Evolutionary conservation across 805 yeast species (phyloP), one percentile per base, ranked within the genome.

Genomic region (Lipomyces lipofer): DNA sequence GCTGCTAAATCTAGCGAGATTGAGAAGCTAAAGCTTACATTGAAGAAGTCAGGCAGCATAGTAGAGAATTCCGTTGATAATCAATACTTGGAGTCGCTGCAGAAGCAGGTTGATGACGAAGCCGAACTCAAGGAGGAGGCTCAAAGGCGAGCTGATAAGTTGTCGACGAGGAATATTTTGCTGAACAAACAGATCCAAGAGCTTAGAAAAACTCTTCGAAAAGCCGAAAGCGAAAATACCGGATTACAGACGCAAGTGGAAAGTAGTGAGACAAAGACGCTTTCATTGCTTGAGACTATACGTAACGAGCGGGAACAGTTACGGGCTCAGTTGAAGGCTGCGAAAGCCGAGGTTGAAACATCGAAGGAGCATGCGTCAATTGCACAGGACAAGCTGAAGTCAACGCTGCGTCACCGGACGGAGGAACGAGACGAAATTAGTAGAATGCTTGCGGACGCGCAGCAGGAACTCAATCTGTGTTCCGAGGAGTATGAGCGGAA

Each of bases 111-210:
- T 2, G 45, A 50, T 13, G 52, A 47, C 15, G 60, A 58, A 40
- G 53, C 56, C 10, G 52, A 47, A 25, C 30, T 52, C 15, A 52
- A 53, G n/a, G 50, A 45, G 22, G 35, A 22, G 7, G 58, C 60
- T 4, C 43, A 55, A 36, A 42, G 39, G 28, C n/a, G 38, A 15
- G 56, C 59, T 5, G 61, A 55, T n/a, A 40, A 17, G 17, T 30
- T 56, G 8, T n/a, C 51, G 4, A 54, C 43, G 33, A 39, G 47
- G 47, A 55, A 54, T 35, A 22, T 36, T 2, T 27, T 21, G n/a
- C 47, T 53, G 15, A 39, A 35, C 15, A 44, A 30, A 17, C 38
- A 47, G 43, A 22, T 45, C 10, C 29, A 43, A 7, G 46, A 33
- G 13, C 22, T 49, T 12, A 35, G 46, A 19, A 54, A 43, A 22